Evolutionary conservation across 2,329 filamentous ascomycete species (phyloP), one percentile per base, ranked within the genome.

Genomic region (Nannizzia gypsea): DNA sequence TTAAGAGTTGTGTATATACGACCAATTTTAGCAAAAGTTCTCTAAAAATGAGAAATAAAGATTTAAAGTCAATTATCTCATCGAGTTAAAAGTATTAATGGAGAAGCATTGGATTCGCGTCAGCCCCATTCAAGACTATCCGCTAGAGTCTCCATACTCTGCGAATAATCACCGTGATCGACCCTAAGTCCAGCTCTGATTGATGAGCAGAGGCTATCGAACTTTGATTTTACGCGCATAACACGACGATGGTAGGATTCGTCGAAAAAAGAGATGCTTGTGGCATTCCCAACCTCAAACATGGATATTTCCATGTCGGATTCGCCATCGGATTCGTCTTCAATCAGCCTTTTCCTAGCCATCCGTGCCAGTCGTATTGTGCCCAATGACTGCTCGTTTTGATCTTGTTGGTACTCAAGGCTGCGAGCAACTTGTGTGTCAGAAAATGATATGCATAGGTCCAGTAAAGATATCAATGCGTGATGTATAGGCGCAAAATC

Each of bases 61-160:
- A 54, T 8, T 34, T 3, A 15, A 20, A 42, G n/a, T 15, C 26
- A 34, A 34, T n/a, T 31, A 34, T 54, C 20, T 13, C 8, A 6
- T 11, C 5, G 13, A 13, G 15, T 24, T 15, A 54, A 31, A 31
- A 9, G 4, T 20, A 5, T n/a, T 5, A 34, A 11, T 1, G 28
- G n/a, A 34, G 8, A 31, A 54, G 31, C n/a, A 54, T 17, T 34
- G 15, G 34, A 22, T 22, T 26, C 3, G 3, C 34, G 26, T 13
- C 31, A 67, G 57, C 71, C 70, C 73, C 73, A 75, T 57, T 91
- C 87, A 50, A 95, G 72, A 76, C 87, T 88, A 71, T 95, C 89
- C 0, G 88, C 89, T 62, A 96, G 70, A 62, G 87, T 83, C 72
- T 93, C 89, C 87, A 90, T 92, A 69, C 85, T 81, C 68, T 67